These are phyloP conservation scores for Sugiyamaella grinbergsii DNA, from an alignment of 1,139 yeast genomes.

Conservation along the genomic window DNA sequence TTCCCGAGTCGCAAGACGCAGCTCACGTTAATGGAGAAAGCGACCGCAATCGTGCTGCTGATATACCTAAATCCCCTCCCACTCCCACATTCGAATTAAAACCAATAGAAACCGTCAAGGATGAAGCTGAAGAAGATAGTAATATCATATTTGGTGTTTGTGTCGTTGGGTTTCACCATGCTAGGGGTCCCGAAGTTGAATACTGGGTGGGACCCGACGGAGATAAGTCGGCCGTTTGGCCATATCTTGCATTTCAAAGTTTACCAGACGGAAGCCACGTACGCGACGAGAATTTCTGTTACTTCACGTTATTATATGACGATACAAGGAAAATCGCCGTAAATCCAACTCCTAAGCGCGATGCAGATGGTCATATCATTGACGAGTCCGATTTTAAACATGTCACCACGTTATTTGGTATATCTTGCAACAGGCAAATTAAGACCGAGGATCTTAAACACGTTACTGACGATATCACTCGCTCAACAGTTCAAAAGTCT, in stretches of 20 bases:
- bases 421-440: constrained; percentile 89
- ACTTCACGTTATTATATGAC: constrained; percentile 83
- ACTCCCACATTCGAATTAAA: constrained; percentile 23
- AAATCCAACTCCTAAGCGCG: constrained; percentile 47
- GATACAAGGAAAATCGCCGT: constrained; percentile 52
- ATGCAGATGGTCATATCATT: constrained; percentile 40
- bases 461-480: constrained; percentile 67
- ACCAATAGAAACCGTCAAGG: constrained; percentile 29
- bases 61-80: constrained; percentile 2
- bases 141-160: constrained; percentile 75
- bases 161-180: constrained; percentile 90
- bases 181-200: constrained; percentile 93
- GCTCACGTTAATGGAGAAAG: neutral
- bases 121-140: constrained; percentile 25
- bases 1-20: too few species aligned
- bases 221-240: constrained; percentile 62
- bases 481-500: constrained; percentile 90
- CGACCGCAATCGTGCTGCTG: neutral
- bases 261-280: constrained; percentile 94
- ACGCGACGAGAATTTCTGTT: constrained; percentile 90
- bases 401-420: constrained; percentile 81
- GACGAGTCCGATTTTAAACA: constrained; percentile 46
- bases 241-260: constrained; percentile 91
- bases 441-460: constrained; percentile 61
- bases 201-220: constrained; percentile 79